Evolutionary conservation across 2,329 filamentous ascomycete genomes (phyloP), one percentile per base, ranked within the genome.

Genomic region (Fusarium armeniacum): DNA sequence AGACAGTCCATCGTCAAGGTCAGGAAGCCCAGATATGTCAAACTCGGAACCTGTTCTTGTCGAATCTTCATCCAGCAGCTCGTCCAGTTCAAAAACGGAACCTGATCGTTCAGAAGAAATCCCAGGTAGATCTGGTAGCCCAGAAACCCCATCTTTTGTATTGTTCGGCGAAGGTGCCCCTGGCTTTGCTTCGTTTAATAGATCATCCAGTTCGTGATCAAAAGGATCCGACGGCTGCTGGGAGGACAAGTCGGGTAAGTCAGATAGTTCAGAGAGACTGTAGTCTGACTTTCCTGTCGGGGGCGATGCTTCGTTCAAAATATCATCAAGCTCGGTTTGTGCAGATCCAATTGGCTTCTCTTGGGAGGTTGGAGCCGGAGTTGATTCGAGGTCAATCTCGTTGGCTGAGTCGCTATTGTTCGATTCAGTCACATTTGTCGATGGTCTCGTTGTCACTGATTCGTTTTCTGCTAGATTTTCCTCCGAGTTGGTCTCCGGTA

Each of bases 1-100:
- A 13, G 24, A 28, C 20, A n/a, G n/a, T 13, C 22, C 47, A 43
- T 58, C 47, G 12, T 63, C 41, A 12, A 56, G 44, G 18, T 60
- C 71, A 24, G 62, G 65, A 2, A 70, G 32, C 5, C 30, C 46
- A 18, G 22, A 44, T n/a, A 56, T 11, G 8, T 30, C 36, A 18
- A 49, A 26, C 32, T 12, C 26, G 4, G 41, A 5, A 12, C 49
- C 38, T 24, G n/a, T 30, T 36, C 12, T 36, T 30, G 24, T 22
- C 18, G 12, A 36, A 10, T 28, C 18, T 22, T 32, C 41, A 15
- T 18, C 20, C 12, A 49, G 24, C 26, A 63, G 50, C 9, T 63
- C 43, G n/a, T 63, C 50, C 5, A 63, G 24, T 8, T 24, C 47
- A 20, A 35, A 15, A 12, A 33, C 40, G 18, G 57, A 38, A 5